Evolutionary conservation across 805 yeast species (phyloP).

Genomic region (Wickerhamiella occidentalis): DNA sequence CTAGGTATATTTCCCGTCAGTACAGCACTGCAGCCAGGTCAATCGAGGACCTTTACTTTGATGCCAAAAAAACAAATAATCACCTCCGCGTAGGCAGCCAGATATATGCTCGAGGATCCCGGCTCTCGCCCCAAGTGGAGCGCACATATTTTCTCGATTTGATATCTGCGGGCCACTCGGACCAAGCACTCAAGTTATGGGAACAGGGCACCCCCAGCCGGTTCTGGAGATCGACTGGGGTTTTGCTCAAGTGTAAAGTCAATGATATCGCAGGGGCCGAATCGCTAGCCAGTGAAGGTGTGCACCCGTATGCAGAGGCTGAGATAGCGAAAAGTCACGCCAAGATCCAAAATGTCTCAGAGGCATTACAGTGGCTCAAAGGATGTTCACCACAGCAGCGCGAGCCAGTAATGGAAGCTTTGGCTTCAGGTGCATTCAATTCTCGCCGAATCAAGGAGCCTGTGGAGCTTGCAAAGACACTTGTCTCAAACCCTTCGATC

Average conservation of each 20-base stretch:
- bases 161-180: background rate
- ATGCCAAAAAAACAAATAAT: background rate
- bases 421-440: background rate
- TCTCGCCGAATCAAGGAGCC: background rate
- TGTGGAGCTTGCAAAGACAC: background rate
- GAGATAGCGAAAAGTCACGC: constrained; percentile 4
- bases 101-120: background rate
- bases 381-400: background rate
- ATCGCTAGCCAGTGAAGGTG: background rate
- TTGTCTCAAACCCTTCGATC: background rate
- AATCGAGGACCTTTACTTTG: background rate
- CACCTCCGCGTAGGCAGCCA: background rate
- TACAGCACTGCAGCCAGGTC: background rate
- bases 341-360: background rate
- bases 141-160: constrained; percentile 1
- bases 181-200: constrained; percentile 1
- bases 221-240: constrained; percentile 1
- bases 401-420: background rate
- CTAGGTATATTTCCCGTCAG: background rate
- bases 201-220: background rate
- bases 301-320: constrained; percentile 1
- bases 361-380: constrained; percentile 4
- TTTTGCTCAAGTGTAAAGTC: background rate
- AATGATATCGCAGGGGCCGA: background rate
- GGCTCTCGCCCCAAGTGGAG: background rate